A percentile compares a stretch with the other conserved stretches of the same genome.
phyloP scores from a whole-genome alignment of 768 basidiomycete genomes.

The Lentinula guzmanii region DNA sequence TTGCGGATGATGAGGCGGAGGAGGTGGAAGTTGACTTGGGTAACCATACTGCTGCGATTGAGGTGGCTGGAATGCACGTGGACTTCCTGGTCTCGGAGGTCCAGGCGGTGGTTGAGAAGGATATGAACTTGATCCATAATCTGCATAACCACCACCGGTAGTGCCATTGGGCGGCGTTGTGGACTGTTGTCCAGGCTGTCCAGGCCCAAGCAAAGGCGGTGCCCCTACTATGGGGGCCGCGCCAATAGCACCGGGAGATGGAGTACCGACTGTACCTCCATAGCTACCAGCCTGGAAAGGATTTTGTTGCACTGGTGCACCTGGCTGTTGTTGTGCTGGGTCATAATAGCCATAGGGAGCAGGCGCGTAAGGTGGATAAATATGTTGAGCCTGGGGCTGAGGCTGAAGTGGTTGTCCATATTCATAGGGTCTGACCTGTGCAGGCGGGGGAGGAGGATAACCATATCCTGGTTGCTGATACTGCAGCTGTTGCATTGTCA shows the following conservation, averaged over 20 bases:
- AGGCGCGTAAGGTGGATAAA: not conserved
- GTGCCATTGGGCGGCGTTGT: not conserved
- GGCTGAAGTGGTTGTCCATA: conserved; percentile 9
- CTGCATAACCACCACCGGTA: not conserved
- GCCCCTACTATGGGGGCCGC: not conserved
- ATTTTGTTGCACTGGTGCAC: conserved; percentile 1
- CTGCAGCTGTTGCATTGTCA: not conserved
- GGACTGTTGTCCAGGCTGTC: not conserved
- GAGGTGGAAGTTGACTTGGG: not conserved
- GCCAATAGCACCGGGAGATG: not conserved
- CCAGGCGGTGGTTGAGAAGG: not conserved
- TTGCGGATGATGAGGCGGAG: not conserved
- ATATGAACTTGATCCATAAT: not conserved
- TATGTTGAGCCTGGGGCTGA: conserved; percentile 4
- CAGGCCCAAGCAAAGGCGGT: not conserved
- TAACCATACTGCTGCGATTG: not conserved
- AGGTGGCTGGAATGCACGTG: not conserved
- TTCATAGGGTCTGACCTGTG: conserved; percentile 8
- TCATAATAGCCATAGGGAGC: conserved; percentile 4
- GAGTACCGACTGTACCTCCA: not conserved
- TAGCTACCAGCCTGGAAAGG: not conserved
- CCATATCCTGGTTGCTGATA: conserved; percentile 1
- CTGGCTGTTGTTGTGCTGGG: conserved; percentile 8
- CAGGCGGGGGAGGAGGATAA: conserved; percentile 13
- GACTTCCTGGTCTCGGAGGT: conserved; percentile 1